Evolutionary conservation across 371 early-diverging fungal species (phyloP), one percentile per base, ranked within the genome.

Genomic region (Rhizopus stolonifer): DNA sequence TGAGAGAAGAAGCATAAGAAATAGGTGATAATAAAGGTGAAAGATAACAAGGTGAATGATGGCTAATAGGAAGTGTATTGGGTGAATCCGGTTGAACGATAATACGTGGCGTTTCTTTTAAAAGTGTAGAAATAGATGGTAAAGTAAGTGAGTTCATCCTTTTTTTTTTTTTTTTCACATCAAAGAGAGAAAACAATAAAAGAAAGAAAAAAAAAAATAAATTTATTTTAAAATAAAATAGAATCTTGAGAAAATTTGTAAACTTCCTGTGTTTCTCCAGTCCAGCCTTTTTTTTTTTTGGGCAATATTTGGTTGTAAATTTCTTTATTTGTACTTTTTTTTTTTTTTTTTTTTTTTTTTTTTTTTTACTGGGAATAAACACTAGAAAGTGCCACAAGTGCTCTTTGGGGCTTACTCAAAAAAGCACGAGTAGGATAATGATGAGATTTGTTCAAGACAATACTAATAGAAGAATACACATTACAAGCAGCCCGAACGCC

Each of bases 401-500:
- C 60, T 6, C 70, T 60, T 2, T 56, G 33, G 2, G 18, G 7
- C 0, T 33, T 42, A 5, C 46, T 54, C 5, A 73, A 48, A 60
- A 67, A 52, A 13, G 74, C 74, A 18, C 74, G 42, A 29, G 46
- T 60, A 14, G 56, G 57, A 32, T 61, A 61, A 0, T 29, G 31
- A 10, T 29, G 7, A 4, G 31, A 7, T 29, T 10, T 4, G 10
- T 29, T 10, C 31, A 29, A 29, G 31, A 29, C 7, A 29, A 7
- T 4, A 10, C 83, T 81, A 50, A 83, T 83, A 2, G 67, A 58
- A 23, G 60, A 53, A 53, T 83, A 83, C 14, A 81, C 77, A 9
- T 61, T 52, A 49, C 75, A 74, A 2, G 83, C 83, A 1, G 78
- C 71, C 11, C 69, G 64, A 1, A 80, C 79, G 18, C 80, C 76